Evolutionary conservation across 805 yeast species (phyloP), one percentile per base, ranked within the genome.

Genomic region (Lipomyces kockii): DNA sequence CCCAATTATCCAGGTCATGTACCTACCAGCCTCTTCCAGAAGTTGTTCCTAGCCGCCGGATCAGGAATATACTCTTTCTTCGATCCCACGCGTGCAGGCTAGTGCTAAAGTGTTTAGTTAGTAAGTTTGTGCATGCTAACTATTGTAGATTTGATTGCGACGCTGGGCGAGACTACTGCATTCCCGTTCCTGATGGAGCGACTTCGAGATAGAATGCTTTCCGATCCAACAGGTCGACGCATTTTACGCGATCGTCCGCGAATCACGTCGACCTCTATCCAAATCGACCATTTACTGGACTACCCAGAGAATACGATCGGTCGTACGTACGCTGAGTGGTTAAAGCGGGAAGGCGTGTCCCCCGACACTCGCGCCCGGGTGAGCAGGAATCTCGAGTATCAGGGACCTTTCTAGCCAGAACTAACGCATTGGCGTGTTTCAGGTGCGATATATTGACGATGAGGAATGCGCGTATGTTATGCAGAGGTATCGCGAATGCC

Each of bases 401-500:
- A 35, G 35, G 35, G 56, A 35, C 9, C 20, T 58, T 1, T 17
- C 3, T 59, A 32, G 14, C 17, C 11, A 58, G 22, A 56, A 27
- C 39, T 60, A 43, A 43, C 14, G 20, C 49, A 6, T 43, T 43
- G 49, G 22, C 49, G 49, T 2, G 22, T 12, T 20, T 14, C 25
- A 65, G 68, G 68, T 95, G 9, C 86, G 86, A 68, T 95, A 86
- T 78, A 91, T 95, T 55, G 93, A 91, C 70, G 92, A 95, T 76
- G 93, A 91, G 56, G 96, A 92, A 74, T 85, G 91, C 72, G 97
- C 97, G 0, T 95, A 89, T 76, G 89, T 94, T n/a, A 92, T 88
- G 82, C 96, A 92, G 77, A 82, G 99, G 73, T 95, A 94, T 77
- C 85, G 99, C 62, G 98, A 95, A 77, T 93, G 97, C 76, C 99